These are phyloP conservation scores for Pisolithus tinctorius DNA, from an alignment of 768 basidiomycete genomes.

Conservation along the genomic window DNA sequence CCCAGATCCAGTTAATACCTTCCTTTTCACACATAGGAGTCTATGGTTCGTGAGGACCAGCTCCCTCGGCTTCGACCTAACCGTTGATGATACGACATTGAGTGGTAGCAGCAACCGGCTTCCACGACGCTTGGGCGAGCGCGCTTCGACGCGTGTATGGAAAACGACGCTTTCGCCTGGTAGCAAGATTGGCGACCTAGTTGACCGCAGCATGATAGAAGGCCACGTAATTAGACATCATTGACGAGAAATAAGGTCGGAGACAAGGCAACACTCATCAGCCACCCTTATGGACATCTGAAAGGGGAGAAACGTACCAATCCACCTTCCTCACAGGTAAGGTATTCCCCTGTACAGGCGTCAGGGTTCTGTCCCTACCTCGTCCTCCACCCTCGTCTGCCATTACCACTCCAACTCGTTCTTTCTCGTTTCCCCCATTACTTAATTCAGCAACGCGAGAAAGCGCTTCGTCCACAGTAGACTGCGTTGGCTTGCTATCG, in stretches of 20 bases:
- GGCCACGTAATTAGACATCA: background rate
- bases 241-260: background rate
- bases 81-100: constrained; percentile 36
- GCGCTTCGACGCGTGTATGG: constrained; percentile 47
- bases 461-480: background rate
- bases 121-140: constrained; percentile 48
- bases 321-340: constrained; percentile 26
- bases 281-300: background rate
- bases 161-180: constrained; percentile 44
- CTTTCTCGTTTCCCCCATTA: too few relatives aligned
- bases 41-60: constrained; percentile 52
- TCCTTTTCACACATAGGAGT: constrained; percentile 50
- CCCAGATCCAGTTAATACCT: constrained; percentile 13
- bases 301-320: constrained; percentile 32
- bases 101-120: constrained; percentile 49
- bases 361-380: constrained; percentile 47
- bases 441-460: background rate
- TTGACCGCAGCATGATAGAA: constrained; percentile 1
- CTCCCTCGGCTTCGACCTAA: constrained; percentile 46
- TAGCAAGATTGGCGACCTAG: constrained; percentile 33
- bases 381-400: constrained; percentile 29
- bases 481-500: background rate
- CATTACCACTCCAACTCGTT: constrained; percentile 24
- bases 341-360: constrained; percentile 48
- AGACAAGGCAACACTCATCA: background rate